Base-by-base conservation (phyloP, 768 basidiomycete species). In the Suillus paluster region DNA sequence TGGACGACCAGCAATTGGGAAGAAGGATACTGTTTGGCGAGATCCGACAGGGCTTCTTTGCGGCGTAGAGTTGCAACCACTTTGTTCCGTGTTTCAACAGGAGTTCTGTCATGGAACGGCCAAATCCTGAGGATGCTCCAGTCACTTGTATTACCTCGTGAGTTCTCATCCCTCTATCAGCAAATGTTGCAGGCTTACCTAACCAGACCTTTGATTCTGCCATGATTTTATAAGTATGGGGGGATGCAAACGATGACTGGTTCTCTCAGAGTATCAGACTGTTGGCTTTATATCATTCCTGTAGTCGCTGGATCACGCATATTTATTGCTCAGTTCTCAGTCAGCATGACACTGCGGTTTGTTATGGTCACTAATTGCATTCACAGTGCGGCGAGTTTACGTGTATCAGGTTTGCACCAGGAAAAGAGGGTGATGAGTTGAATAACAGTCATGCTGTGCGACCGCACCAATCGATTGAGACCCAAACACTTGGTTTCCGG, bases 31-130 rank as follows among this genome's bases (percentile, higher is more conserved):
- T 63, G 15, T 2, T 58, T 38, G 10, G 56, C 34, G 23, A 75
- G 71, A 34, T 69, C 67, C 11, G 36, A 23, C 10, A 59, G 48
- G 25, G 27, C 58, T 36, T 59, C 58, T n/a, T 77, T 78, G 49
- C 67, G 74, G 56, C 80, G 78, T 30, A 78, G 67, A 21, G 80
- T 79, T 14, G 81, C 80, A 58, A 79, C 70, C 52, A 70, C 78
- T 8, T 58, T 73, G 58, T 77, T 23, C 78, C 78, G 4, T 68
- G 64, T 11, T 53, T 54, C 21, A 81, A 73, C 21, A 70, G 74
- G 21, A 39, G 36, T 59, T 76, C 71, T 15, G 68, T 68, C 60
- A 74, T 67, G 21, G 61, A 33, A 12, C 70, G 72, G 3, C 78
- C 78, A 54, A 80, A 71, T 25, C 78, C 77, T 8, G 75, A 66